A percentile compares a stretch with the other conserved stretches of the same genome.
phyloP scores from a whole-genome alignment of 2,329 filamentous ascomycete genomes.

The Tolypocladium inflatum region DNA sequence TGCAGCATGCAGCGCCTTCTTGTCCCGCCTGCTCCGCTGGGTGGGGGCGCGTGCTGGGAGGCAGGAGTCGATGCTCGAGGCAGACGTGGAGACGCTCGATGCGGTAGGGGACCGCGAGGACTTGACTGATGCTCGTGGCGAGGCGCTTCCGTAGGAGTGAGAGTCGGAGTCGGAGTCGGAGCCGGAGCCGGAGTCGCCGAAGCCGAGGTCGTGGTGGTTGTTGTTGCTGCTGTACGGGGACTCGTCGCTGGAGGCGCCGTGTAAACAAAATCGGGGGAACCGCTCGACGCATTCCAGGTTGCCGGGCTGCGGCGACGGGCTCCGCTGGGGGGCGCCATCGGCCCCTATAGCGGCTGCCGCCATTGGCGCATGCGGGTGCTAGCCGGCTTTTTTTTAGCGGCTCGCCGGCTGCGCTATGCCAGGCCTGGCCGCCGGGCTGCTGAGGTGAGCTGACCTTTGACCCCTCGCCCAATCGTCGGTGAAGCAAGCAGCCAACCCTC shows the following conservation, averaged over 20 bases:
- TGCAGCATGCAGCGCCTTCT: constrained; percentile 39
- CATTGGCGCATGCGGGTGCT: constrained; percentile 3
- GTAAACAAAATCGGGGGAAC: constrained; percentile 37
- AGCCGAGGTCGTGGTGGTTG: background rate
- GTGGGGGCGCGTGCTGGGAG: constrained; percentile 12
- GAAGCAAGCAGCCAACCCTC: background rate
- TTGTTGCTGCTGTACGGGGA: background rate
- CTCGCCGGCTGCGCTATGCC: background rate
- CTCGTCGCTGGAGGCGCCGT: constrained; percentile 14
- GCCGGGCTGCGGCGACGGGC: constrained; percentile 22
- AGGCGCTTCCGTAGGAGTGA: background rate
- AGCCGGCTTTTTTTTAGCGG: background rate
- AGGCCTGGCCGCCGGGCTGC: background rate
- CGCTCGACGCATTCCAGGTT: constrained; percentile 24
- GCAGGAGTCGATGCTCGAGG: constrained; percentile 11
- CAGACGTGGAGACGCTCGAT: constrained; percentile 11
- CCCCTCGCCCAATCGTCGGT: background rate
- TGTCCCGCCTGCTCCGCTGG: constrained; percentile 32
- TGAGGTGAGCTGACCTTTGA: background rate
- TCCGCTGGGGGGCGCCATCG: constrained; percentile 7
- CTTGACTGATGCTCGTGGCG: background rate
- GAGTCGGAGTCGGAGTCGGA: too few relatives aligned
- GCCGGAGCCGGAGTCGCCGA: background rate
- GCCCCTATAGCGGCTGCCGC: constrained; percentile 2
- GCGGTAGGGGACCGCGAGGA: constrained; percentile 1